Percentiles rank a stretch among this genome's conserved stretches.
phyloP scores from a whole-genome alignment of 352 stramenopile species.

The Hyaloperonospora arabidopsidis region DNA sequence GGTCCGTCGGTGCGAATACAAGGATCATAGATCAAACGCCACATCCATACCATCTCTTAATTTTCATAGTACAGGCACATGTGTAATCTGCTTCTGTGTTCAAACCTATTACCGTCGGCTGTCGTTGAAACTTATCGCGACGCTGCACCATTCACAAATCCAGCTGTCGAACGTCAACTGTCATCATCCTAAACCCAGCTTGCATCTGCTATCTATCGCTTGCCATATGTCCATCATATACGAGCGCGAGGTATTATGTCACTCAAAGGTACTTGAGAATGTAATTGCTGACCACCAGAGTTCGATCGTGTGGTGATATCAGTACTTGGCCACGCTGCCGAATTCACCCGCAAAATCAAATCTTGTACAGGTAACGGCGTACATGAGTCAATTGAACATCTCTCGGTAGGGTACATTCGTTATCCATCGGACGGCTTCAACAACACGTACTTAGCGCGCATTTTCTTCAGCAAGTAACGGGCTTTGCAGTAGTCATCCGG shows the following conservation, averaged over 20 bases:
- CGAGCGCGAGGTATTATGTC: neutral
- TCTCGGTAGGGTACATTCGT: neutral
- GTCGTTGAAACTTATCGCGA: neutral
- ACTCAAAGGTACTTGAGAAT: neutral
- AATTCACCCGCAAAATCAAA: neutral
- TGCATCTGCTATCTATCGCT: too few species aligned
- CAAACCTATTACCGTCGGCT: neutral
- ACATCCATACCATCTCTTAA: neutral
- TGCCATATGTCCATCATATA: neutral
- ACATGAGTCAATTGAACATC: neutral
- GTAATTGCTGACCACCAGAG: neutral
- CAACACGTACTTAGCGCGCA: neutral
- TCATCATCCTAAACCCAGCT: neutral
- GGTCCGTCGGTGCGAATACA: neutral
- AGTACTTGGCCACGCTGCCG: neutral
- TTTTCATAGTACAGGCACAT: neutral
- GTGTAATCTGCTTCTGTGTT: conserved; percentile 1
- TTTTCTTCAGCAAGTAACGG: neutral
- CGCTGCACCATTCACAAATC: neutral
- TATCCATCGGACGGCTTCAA: neutral
- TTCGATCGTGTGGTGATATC: neutral
- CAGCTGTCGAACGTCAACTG: neutral
- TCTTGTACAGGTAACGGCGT: neutral
- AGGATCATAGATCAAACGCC: neutral
- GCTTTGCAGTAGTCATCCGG: neutral